phyloP scores from a whole-genome alignment of 495 filamentous ascomycete genomes.

The Pyrenula massariospora region DNA sequence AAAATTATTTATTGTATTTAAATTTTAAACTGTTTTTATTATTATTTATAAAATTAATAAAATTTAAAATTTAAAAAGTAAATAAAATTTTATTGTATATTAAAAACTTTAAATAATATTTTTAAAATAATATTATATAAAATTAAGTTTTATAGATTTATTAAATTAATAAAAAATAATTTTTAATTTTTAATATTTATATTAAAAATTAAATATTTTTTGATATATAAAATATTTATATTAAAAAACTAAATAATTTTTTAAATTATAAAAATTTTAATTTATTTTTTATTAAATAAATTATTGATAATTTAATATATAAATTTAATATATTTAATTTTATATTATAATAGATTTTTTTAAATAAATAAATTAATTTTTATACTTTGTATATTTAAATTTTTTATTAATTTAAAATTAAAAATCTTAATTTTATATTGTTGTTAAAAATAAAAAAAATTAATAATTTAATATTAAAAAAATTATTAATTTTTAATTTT shows the following conservation, averaged over 20 bases:
- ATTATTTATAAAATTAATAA: neutral
- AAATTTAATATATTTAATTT: neutral
- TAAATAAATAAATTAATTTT: neutral
- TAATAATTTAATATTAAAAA: too few relatives aligned
- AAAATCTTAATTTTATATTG: too few relatives aligned
- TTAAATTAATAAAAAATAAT: slow-evolving; percentile 1
- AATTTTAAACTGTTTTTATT: neutral
- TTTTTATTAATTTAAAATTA: too few relatives aligned
- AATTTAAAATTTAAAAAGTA: neutral
- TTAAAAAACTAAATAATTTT: neutral
- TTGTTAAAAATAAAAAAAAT: too few relatives aligned
- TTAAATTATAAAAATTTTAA: neutral
- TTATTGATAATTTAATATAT: neutral
- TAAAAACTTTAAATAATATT: slow-evolving; percentile 1
- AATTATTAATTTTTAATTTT: too few relatives aligned
- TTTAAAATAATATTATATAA: slow-evolving; percentile 1
- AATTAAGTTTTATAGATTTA: neutral
- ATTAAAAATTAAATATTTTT: neutral
- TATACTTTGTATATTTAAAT: neutral
- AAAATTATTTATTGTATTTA: neutral
- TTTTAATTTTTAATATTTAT: neutral
- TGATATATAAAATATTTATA: neutral
- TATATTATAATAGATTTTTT: neutral
- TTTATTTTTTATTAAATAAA: neutral
- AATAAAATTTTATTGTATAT: neutral